Evolutionary conservation across 2,329 filamentous ascomycete genomes (phyloP).

Genomic region (Septoria linicola): DNA sequence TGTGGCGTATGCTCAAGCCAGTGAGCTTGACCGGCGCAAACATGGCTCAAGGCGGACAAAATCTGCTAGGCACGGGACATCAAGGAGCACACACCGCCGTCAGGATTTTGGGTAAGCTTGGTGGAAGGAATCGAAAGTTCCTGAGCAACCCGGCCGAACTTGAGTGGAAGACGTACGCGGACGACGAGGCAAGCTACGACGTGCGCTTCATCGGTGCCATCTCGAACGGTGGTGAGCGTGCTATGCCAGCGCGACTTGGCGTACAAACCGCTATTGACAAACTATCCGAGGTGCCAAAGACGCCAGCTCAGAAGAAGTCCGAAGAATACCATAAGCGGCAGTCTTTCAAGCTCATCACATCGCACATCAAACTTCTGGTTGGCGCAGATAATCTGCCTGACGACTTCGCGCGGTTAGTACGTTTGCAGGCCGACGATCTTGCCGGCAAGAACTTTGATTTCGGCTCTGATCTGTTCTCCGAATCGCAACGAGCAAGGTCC

Average conservation of each 20-base stretch:
- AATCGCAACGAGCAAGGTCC: conserved; percentile 76
- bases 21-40: conserved; percentile 70
- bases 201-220: conserved; percentile 85
- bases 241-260: conserved; percentile 83
- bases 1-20: conserved; percentile 93
- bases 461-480: conserved; percentile 68
- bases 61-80: conserved; percentile 51
- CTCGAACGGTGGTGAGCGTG: conserved; percentile 64
- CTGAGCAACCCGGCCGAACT: conserved; percentile 86
- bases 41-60: conserved; percentile 21
- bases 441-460: conserved; percentile 68
- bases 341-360: conserved; percentile 80
- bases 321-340: conserved; percentile 92
- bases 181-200: conserved; percentile 85
- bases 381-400: conserved; percentile 86
- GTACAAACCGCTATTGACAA: conserved; percentile 87
- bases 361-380: conserved; percentile 86
- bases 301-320: conserved; percentile 59
- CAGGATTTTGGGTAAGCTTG: conserved; percentile 93
- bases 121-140: conserved; percentile 92
- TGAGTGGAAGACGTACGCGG: conserved; percentile 77
- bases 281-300: conserved; percentile 74
- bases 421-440: conserved; percentile 86
- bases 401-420: conserved; percentile 78
- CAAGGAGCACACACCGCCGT: conserved; percentile 98